phyloP scores from a whole-genome alignment of 352 stramenopile species.

The Phytophthora lateralis region DNA sequence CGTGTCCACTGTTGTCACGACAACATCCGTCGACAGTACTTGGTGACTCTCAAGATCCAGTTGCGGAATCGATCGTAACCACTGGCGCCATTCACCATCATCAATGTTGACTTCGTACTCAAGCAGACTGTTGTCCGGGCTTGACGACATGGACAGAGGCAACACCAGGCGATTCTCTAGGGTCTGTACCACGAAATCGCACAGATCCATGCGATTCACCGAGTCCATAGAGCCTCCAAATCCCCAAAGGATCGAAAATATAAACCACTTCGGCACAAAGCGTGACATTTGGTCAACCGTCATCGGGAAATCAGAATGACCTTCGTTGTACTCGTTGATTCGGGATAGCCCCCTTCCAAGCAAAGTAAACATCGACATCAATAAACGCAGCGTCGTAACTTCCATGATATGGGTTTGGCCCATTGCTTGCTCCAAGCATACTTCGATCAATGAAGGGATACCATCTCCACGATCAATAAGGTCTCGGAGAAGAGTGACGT shows the following conservation, averaged over 20 bases:
- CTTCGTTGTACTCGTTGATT: slow-evolving; percentile 99
- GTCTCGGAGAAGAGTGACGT: slow-evolving; percentile 62
- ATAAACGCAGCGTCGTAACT: slow-evolving; percentile 91
- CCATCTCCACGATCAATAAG: slow-evolving; percentile 58
- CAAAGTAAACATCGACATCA: slow-evolving; percentile 97
- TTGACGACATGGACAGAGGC: slow-evolving; percentile 62
- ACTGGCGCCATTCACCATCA: slow-evolving; percentile 97
- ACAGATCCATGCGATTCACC: slow-evolving; percentile 91
- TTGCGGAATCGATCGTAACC: slow-evolving; percentile 95
- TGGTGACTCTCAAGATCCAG: slow-evolving; percentile 98
- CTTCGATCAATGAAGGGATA: slow-evolving; percentile 87
- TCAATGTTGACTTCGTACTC: slow-evolving; percentile 97
- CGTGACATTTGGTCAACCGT: slow-evolving; percentile 94
- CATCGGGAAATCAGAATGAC: slow-evolving; percentile 98
- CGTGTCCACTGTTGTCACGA: slow-evolving; percentile 99
- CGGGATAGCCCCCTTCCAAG: slow-evolving; percentile 93
- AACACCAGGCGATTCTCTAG: slow-evolving; percentile 91
- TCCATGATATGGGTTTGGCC: slow-evolving; percentile 96
- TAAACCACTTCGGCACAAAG: slow-evolving; percentile 97
- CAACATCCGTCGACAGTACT: slow-evolving; percentile 96
- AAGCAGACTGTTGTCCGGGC: slow-evolving; percentile 86
- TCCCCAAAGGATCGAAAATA: slow-evolving; percentile 99
- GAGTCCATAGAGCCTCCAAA: slow-evolving; percentile 97
- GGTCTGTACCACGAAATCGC: slow-evolving; percentile 87
- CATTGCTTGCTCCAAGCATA: slow-evolving; percentile 94